A percentile compares a stretch with the other conserved stretches of the same genome.
Evolutionary conservation across 2,329 filamentous ascomycete species (phyloP).

Genomic region (Hymenoscyphus scutula): DNA sequence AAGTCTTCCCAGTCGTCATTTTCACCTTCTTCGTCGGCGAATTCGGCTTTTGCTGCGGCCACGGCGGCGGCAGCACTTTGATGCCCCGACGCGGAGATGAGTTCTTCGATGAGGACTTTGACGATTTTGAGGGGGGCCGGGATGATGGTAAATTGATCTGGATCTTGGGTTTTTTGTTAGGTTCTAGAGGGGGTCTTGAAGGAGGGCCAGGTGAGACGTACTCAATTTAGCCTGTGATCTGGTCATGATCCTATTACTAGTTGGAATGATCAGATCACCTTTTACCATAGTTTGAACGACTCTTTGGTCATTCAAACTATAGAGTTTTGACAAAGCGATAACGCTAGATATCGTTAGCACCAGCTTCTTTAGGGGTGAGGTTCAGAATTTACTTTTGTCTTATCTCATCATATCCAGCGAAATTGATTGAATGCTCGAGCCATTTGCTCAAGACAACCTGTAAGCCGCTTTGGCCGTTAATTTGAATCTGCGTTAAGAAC

Average conservation of each 20-base stretch:
- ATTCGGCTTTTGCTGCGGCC: conserved; percentile 57
- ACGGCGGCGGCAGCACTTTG: conserved; percentile 55
- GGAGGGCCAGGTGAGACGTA: conserved; percentile 41
- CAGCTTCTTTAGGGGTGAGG: background rate
- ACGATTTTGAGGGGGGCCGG: conserved; percentile 90
- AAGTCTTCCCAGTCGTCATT: conserved; percentile 92
- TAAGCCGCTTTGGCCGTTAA: conserved; percentile 77
- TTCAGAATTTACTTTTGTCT: conserved; percentile 75
- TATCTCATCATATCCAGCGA: conserved; percentile 98
- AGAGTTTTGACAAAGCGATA: conserved; percentile 88
- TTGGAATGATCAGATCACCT: conserved; percentile 81
- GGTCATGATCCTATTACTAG: conserved; percentile 85
- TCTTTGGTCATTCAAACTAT: conserved; percentile 79
- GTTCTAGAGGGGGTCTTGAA: conserved; percentile 19
- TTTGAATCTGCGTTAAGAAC: conserved; percentile 81
- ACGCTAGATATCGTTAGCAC: conserved; percentile 56
- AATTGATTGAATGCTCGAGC: conserved; percentile 95
- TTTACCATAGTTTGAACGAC: conserved; percentile 79
- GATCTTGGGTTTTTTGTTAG: conserved; percentile 51
- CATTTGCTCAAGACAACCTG: conserved; percentile 90
- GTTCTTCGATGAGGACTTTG: conserved; percentile 92
- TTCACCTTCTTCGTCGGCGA: conserved; percentile 63
- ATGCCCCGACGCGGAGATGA: conserved; percentile 75
- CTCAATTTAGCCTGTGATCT: conserved; percentile 83
- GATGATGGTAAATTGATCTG: conserved; percentile 85